These are phyloP conservation scores for Entomortierella parvispora DNA, from an alignment of 192 early-diverging fungal species.

Conservation along the genomic window DNA sequence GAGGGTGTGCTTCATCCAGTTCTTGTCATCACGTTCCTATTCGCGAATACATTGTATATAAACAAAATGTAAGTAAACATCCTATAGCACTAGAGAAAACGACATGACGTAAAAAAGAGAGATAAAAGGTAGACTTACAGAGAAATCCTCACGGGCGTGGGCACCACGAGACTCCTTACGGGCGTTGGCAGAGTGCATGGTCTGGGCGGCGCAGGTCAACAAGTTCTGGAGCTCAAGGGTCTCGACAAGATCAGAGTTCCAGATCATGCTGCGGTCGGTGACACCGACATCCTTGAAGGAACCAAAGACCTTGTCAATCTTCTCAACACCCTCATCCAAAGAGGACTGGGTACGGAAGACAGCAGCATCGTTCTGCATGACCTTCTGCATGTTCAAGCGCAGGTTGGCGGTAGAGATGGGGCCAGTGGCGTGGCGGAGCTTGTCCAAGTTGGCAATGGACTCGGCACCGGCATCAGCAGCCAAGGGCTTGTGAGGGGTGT, in stretches of 20 bases:
- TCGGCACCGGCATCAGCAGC: slow-evolving; percentile 85
- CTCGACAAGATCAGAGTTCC: slow-evolving; percentile 98
- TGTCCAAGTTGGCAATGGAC: slow-evolving; percentile 96
- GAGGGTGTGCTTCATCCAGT: slow-evolving; percentile 99
- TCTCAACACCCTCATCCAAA: slow-evolving; percentile 88
- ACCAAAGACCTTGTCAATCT: slow-evolving; percentile 86
- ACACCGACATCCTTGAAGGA: slow-evolving; percentile 86
- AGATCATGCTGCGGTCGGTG: slow-evolving; percentile 94
- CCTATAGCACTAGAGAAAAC: too few relatives aligned
- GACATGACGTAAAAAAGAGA: background rate
- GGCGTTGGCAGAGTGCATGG: slow-evolving; percentile 86
- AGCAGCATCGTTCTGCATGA: slow-evolving; percentile 97
- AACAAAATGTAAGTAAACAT: background rate
- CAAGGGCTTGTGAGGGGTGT: slow-evolving; percentile 85
- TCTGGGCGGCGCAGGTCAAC: slow-evolving; percentile 94
- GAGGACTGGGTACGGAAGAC: slow-evolving; percentile 94
- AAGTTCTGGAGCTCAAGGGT: slow-evolving; percentile 98
- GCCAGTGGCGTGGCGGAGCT: slow-evolving; percentile 87
- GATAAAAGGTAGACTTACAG: slow-evolving; percentile 20
- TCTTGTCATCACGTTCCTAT: slow-evolving; percentile 83
- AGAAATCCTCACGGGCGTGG: slow-evolving; percentile 96
- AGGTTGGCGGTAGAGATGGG: slow-evolving; percentile 82
- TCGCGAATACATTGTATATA: slow-evolving; percentile 2
- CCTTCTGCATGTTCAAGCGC: slow-evolving; percentile 96
- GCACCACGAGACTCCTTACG: slow-evolving; percentile 99